A percentile compares a stretch with the other conserved stretches of the same genome.
Evolutionary conservation across 2,329 filamentous ascomycete species (phyloP).

Genomic region (Ambrosiella beaveri): DNA sequence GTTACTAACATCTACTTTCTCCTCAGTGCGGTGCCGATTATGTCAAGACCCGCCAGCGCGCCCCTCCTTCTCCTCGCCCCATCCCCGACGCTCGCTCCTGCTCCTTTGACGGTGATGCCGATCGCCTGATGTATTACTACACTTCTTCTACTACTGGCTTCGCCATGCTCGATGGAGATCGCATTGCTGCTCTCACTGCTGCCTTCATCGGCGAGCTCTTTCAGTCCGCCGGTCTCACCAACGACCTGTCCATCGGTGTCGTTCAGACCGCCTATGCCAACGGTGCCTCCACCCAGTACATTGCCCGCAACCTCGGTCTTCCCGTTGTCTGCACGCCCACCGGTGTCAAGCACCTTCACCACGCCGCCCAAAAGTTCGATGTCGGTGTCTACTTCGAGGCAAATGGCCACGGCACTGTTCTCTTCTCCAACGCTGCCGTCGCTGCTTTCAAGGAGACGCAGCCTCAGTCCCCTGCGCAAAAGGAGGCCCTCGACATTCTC

Average conservation of each 20-base stretch:
- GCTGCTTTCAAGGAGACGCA: constrained; percentile 61
- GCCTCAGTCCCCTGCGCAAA: constrained; percentile 81
- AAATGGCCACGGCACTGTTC: constrained; percentile 90
- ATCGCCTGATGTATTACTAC: constrained; percentile 93
- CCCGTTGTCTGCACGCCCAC: constrained; percentile 88
- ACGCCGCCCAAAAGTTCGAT: constrained; percentile 88
- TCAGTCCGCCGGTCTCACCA: constrained; percentile 57
- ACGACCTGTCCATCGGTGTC: constrained; percentile 77
- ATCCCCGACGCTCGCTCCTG: constrained; percentile 62
- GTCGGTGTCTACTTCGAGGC: constrained; percentile 97
- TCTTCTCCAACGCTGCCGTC: constrained; percentile 75
- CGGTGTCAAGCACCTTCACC: constrained; percentile 93
- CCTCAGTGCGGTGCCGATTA: constrained; percentile 82
- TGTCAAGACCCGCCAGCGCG: constrained; percentile 91
- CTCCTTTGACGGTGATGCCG: constrained; percentile 87
- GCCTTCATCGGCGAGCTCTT: constrained; percentile 86
- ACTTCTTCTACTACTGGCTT: constrained; percentile 67
- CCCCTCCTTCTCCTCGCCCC: constrained; percentile 67
- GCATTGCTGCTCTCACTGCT: constrained; percentile 85
- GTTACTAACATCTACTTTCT: neutral
- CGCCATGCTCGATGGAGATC: constrained; percentile 86
- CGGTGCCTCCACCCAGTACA: constrained; percentile 81
- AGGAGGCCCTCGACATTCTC: constrained; percentile 73
- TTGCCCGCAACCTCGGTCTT: constrained; percentile 71
- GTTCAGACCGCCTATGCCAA: constrained; percentile 98